These are phyloP conservation scores for Tulasnella sp. DNA, from an alignment of 768 basidiomycete species.

Conservation along the genomic window DNA sequence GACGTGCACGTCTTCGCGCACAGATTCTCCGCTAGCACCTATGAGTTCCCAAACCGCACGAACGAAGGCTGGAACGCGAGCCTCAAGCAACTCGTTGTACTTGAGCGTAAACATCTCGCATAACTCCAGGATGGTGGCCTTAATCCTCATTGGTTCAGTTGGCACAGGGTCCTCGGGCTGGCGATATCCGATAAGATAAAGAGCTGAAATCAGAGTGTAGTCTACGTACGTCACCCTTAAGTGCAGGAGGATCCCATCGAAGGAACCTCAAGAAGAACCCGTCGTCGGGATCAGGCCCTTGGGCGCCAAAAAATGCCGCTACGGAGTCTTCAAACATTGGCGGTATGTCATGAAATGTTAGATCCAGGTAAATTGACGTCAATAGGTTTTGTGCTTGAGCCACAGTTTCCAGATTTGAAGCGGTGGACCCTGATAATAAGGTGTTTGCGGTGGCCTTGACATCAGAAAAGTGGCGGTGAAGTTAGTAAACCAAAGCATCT, in stretches of 20 bases:
- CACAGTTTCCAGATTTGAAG: conserved; percentile 37
- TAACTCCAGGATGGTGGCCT: conserved; percentile 82
- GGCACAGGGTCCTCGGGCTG: conserved; percentile 73
- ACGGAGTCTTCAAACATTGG: conserved; percentile 86
- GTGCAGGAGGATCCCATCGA: conserved; percentile 58
- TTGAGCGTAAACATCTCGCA: conserved; percentile 79
- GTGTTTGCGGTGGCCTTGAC: conserved; percentile 28
- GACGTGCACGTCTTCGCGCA: conserved; percentile 31
- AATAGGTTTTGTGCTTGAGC: conserved; percentile 68
- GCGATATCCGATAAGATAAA: conserved; percentile 11
- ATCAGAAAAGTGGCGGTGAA: too few relatives aligned
- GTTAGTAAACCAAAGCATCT: neutral
- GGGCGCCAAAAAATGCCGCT: conserved; percentile 59
- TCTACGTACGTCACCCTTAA: conserved; percentile 53
- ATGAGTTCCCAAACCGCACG: conserved; percentile 84
- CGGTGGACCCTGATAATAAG: conserved; percentile 36
- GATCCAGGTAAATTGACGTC: conserved; percentile 81
- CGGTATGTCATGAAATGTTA: conserved; percentile 90
- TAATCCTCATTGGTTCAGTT: conserved; percentile 78
- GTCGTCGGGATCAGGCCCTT: conserved; percentile 30
- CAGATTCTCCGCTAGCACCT: conserved; percentile 9
- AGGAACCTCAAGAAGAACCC: conserved; percentile 69
- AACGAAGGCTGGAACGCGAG: conserved; percentile 61
- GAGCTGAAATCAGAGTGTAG: neutral
- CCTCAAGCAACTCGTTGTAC: conserved; percentile 63